phyloP scores from a whole-genome alignment of 2,329 filamentous ascomycete species.

The Colletotrichum higginsianum region DNA sequence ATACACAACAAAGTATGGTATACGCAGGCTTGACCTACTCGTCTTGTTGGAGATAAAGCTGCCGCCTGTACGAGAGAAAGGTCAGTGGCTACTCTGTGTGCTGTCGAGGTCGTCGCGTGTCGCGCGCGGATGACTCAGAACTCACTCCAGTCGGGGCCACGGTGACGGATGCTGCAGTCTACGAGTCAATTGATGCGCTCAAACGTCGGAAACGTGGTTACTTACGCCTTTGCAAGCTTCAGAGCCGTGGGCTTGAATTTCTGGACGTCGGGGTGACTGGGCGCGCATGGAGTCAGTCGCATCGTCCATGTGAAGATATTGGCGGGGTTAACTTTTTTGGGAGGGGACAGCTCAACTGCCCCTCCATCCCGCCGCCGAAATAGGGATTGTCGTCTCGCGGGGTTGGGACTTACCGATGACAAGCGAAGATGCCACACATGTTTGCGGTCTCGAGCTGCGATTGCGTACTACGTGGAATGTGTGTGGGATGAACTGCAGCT shows the following conservation, averaged over 20 bases:
- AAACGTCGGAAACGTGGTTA: conserved; percentile 46
- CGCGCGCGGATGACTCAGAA: conserved; percentile 49
- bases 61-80: conserved; percentile 73
- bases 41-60: conserved; percentile 92
- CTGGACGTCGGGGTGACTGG: conserved; percentile 89
- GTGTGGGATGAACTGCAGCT: conserved; percentile 26
- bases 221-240: conserved; percentile 94
- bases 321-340: conserved; percentile 50
- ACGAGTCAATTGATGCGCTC: conserved; percentile 56
- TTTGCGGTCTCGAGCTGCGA: conserved; percentile 57
- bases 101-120: conserved; percentile 36
- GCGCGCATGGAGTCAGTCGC: conserved; percentile 45
- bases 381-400: conserved; percentile 36
- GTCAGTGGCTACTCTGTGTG: conserved; percentile 47
- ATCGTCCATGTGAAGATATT: conserved; percentile 43
- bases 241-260: conserved; percentile 97
- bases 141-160: conserved; percentile 99
- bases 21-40: conserved; percentile 71
- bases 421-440: conserved; percentile 99
- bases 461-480: conserved; percentile 17
- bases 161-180: conserved; percentile 84
- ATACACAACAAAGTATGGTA: not conserved
- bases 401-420: conserved; percentile 76
- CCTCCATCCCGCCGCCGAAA: conserved; percentile 51
- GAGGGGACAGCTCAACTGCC: conserved; percentile 50